Percentiles rank a stretch among this genome's conserved stretches.
Conservation (phyloP, 2,329 filamentous ascomycete genomes). For the Colletotrichum tamarilloi region DNA sequence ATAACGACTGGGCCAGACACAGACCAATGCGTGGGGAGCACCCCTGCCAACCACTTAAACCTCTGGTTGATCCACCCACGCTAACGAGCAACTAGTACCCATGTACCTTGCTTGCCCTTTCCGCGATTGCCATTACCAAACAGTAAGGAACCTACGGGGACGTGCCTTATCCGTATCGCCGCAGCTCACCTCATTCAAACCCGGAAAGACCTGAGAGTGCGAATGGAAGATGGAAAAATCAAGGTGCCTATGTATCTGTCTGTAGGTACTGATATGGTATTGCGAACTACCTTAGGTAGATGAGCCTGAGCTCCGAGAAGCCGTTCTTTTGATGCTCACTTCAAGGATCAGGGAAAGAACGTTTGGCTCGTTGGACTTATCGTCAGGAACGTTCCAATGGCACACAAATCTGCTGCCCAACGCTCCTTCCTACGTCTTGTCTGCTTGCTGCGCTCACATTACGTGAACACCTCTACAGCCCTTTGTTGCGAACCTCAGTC, state of each 20-base stretch:
- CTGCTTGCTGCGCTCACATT: too few species aligned
- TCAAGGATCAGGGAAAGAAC: background rate
- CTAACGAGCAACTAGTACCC: conserved; percentile 3
- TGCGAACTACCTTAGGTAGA: background rate
- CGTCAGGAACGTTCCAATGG: background rate
- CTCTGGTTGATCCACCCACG: conserved; percentile 16
- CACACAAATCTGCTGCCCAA: too few species aligned
- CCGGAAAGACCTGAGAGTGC: too few species aligned
- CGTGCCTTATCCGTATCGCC: background rate
- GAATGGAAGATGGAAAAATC: background rate
- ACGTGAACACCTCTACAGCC: background rate
- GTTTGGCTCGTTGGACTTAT: background rate
- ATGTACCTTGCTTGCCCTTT: background rate
- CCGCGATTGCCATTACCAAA: conserved; percentile 4
- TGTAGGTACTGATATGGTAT: background rate
- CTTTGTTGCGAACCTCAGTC: background rate
- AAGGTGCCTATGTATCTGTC: background rate
- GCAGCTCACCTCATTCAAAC: background rate
- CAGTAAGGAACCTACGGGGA: background rate
- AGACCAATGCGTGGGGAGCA: conserved; percentile 28
- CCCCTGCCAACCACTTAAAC: conserved; percentile 32
- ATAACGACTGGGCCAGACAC: conserved; percentile 27
- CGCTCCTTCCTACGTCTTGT: too few species aligned
- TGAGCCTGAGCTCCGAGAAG: background rate
- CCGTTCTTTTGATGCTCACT: background rate